Base-by-base conservation (phyloP, 2,329 filamentous ascomycete genomes). In the Daldinia sp. region DNA sequence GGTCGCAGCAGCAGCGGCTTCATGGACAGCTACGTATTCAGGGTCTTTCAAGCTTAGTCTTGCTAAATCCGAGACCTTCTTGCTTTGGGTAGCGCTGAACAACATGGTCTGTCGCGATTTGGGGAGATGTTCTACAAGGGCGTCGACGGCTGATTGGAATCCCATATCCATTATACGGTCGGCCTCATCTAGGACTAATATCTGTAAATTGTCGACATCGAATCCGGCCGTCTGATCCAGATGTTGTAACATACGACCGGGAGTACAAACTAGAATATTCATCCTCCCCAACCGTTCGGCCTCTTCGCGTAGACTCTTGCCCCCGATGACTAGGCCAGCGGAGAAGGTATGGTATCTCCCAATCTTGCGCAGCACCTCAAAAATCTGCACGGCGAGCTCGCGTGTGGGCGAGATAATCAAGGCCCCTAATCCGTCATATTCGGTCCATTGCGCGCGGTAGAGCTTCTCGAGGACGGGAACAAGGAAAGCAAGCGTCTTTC, bases 111-210 rank as follows among this genome's bases (percentile, higher is more conserved):
- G 96, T 69, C 96, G 87, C 30, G 91, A 84, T 74, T 89, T 90
- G 0, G 96, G 96, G 1, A 99, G 84, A 78, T 98, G 97, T 69
- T 97, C 94, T 30, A 99, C 82, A 57, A 99, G 92, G 0, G 96
- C 96, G 80, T 99, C 96, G 3, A 99, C 90, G 0, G 93, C 93
- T 4, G 86, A 85, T 80, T 97, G 91, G 79, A 99, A 99, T 4
- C 96, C 96, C 93, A 98, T 96, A 77, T 99, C 96, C 87, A 99
- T 90, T 76, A 98, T 98, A 42, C 96, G 89, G 79, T 99, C 96
- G 2, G 96, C 96, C 80, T 99, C 96, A 75, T 99, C 96, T 63
- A 99, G 84, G 0, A 99, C 94, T 57, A 99, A 83, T 79, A 99
- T 92, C 81, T 97, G 93, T 71, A 99, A 80, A 78, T 97, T 96